Conservation (phyloP, 495 filamentous ascomycete genomes). For the Lasiosphaeria ovina region DNA sequence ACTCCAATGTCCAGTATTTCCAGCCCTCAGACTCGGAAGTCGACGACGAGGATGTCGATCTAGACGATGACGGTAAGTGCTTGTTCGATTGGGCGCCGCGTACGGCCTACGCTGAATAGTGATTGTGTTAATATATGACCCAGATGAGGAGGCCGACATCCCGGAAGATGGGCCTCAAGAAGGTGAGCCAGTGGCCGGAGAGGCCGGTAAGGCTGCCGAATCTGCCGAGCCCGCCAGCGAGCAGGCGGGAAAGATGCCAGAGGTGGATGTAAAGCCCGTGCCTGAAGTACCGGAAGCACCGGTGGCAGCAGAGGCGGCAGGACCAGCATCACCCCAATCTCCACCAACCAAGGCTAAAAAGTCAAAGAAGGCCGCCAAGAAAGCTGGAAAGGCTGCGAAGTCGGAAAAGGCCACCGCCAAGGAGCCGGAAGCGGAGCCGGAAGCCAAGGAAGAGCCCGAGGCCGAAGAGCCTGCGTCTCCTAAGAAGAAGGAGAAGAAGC, state of each 20-base stretch:
- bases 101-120: neutral
- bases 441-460: slow-evolving; percentile 18
- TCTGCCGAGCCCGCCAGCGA: neutral
- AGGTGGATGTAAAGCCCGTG: neutral
- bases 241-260: neutral
- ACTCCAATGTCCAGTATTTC: slow-evolving; percentile 38
- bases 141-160: slow-evolving; percentile 10
- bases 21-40: slow-evolving; percentile 32
- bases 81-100: neutral
- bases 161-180: neutral
- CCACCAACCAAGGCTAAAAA: slow-evolving; percentile 20
- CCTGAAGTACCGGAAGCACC: neutral
- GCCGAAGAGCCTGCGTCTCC: slow-evolving; percentile 10
- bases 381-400: slow-evolving; percentile 18
- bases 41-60: slow-evolving; percentile 26
- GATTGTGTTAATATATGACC: slow-evolving; percentile 2
- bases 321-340: slow-evolving; percentile 7
- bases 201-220: neutral
- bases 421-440: slow-evolving; percentile 11
- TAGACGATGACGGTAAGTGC: slow-evolving; percentile 21
- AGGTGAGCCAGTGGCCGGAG: neutral
- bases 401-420: slow-evolving; percentile 15
- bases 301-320: neutral
- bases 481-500: slow-evolving; percentile 26
- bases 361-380: slow-evolving; percentile 30